phyloP scores from a whole-genome alignment of 1,284 basidiomycete genomes.

The Cystobasidium sp. region DNA sequence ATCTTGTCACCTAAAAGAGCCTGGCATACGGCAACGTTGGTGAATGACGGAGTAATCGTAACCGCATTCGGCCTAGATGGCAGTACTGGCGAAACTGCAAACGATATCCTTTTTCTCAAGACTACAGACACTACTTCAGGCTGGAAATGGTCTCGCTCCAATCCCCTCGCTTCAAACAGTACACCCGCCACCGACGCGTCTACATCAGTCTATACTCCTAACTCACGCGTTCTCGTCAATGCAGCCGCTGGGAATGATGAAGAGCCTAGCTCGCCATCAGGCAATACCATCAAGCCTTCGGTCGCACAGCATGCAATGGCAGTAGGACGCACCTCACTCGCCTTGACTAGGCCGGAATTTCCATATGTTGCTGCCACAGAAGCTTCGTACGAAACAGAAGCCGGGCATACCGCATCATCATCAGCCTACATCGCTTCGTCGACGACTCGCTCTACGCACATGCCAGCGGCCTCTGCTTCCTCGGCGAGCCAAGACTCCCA shows the following conservation, averaged over 20 bases:
- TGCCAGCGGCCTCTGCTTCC: constrained; percentile 15
- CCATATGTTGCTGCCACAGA: neutral
- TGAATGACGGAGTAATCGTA: constrained; percentile 52
- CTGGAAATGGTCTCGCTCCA: constrained; percentile 33
- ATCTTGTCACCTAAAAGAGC: constrained; percentile 51
- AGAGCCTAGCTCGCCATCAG: constrained; percentile 2
- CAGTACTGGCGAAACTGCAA: constrained; percentile 23
- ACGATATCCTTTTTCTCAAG: constrained; percentile 48
- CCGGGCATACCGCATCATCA: neutral
- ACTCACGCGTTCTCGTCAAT: constrained; percentile 1
- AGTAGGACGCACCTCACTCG: constrained; percentile 6
- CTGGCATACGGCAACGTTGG: constrained; percentile 55
- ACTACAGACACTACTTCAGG: constrained; percentile 32
- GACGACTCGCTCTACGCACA: neutral
- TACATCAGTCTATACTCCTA: neutral
- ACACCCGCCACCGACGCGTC: neutral
- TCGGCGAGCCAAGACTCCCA: constrained; percentile 27
- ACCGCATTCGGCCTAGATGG: constrained; percentile 54
- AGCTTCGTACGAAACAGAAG: neutral
- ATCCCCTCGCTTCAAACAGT: constrained; percentile 40
- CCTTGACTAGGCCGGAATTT: neutral
- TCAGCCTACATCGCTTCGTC: neutral
- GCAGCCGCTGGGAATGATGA: constrained; percentile 25
- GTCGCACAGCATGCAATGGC: constrained; percentile 2
- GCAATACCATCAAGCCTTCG: neutral